Evolutionary conservation across 2,329 filamentous ascomycete genomes (phyloP).

Genomic region (Aspergillus arachidicola): DNA sequence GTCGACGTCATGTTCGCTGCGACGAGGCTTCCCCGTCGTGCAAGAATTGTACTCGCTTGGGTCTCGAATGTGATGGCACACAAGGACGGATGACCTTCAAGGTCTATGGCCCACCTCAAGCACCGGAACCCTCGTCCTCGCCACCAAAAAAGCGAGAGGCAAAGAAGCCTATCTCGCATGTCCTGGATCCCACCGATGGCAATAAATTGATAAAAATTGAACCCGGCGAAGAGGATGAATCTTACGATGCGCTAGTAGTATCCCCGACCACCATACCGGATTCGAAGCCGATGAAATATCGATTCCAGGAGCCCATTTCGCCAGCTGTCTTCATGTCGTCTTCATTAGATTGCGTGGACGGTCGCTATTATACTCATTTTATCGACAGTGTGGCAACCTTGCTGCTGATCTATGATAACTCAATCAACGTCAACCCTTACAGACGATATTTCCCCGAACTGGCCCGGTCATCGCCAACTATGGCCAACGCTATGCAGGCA

Average conservation of each 20-base stretch:
- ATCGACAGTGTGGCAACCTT: conserved; percentile 37
- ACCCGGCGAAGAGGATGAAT: conserved; percentile 17
- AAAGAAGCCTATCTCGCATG: conserved; percentile 20
- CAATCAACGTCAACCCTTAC: conserved; percentile 41
- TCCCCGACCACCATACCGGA: conserved; percentile 29
- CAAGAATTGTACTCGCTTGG: conserved; percentile 41
- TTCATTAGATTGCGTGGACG: conserved; percentile 28
- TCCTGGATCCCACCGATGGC: conserved; percentile 2
- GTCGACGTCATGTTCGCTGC: conserved; percentile 43
- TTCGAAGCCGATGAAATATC: conserved; percentile 22
- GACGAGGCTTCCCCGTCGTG: conserved; percentile 41
- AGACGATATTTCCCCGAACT: conserved; percentile 37
- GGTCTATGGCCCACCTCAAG: conserved; percentile 36
- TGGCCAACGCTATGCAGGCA: conserved; percentile 43
- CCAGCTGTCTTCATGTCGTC: conserved; percentile 21
- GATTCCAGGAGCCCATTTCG: conserved; percentile 30
- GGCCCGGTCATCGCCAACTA: conserved; percentile 36
- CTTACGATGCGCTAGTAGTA: conserved; percentile 26
- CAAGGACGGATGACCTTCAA: conserved; percentile 43
- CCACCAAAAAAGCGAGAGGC: conserved; percentile 22
- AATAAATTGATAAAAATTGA: conserved; percentile 6
- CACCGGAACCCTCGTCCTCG: conserved; percentile 16
- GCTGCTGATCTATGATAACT: conserved; percentile 40
- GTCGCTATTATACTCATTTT: conserved; percentile 41
- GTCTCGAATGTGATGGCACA: conserved; percentile 35